These are phyloP conservation scores for Phytopythium chamaehyphon DNA, from an alignment of 352 stramenopile species.

Conservation along the genomic window DNA sequence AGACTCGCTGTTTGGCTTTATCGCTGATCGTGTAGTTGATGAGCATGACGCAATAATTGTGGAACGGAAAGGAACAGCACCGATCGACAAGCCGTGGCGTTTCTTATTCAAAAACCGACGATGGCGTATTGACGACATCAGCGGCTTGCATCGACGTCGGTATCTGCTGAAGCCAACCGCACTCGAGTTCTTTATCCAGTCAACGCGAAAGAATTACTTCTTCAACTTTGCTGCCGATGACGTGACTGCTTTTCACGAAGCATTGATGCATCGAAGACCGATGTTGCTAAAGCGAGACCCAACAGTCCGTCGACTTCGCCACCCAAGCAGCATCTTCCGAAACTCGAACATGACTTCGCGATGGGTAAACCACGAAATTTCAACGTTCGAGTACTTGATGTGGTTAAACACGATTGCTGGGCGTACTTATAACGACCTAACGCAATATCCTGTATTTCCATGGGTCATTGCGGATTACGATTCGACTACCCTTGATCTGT, in stretches of 20 bases:
- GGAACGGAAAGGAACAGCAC: conserved; percentile 33
- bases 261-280: conserved; percentile 53
- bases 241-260: conserved; percentile 56
- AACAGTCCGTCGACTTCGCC: conserved; percentile 64
- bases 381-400: conserved; percentile 96
- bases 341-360: conserved; percentile 63
- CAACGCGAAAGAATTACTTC: conserved; percentile 83
- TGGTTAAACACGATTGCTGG: conserved; percentile 90
- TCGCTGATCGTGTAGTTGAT: conserved; percentile 64
- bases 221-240: conserved; percentile 66
- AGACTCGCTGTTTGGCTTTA: conserved; percentile 50
- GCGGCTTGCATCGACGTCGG: conserved; percentile 59
- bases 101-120: conserved; percentile 73
- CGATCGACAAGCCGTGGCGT: conserved; percentile 40
- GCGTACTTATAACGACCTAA: conserved; percentile 90
- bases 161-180: conserved; percentile 81
- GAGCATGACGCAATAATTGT: conserved; percentile 65
- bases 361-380: conserved; percentile 89
- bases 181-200: conserved; percentile 80
- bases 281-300: conserved; percentile 65
- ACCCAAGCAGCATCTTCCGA: conserved; percentile 78
- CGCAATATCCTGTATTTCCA: conserved; percentile 96
- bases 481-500: conserved; percentile 60
- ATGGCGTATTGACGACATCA: conserved; percentile 74
- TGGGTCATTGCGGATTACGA: conserved; percentile 90